Conservation (phyloP, 306 rosid genomes). For the Myrica gale region DNA sequence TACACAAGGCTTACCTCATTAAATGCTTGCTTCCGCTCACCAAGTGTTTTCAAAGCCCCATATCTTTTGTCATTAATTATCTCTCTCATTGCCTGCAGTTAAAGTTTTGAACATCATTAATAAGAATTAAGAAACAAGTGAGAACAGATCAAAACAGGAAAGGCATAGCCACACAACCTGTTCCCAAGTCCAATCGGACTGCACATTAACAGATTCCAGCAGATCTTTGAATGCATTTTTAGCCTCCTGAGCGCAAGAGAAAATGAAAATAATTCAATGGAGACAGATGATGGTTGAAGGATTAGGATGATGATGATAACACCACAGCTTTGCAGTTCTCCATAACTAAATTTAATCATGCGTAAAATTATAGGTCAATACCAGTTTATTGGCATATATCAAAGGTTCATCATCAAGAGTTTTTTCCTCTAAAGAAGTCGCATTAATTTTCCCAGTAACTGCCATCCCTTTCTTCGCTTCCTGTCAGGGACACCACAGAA, state of each 20-base stretch:
- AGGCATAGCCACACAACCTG: conserved; percentile 56
- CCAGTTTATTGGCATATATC: conserved; percentile 85
- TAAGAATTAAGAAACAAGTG: conserved; percentile 29
- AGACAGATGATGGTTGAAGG: background rate
- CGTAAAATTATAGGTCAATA: conserved; percentile 37
- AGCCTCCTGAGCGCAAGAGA: conserved; percentile 61
- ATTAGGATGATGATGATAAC: conserved; percentile 1
- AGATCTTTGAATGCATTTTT: conserved; percentile 91
- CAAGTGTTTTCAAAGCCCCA: conserved; percentile 87
- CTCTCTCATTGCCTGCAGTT: conserved; percentile 86
- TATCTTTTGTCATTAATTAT: conserved; percentile 89
- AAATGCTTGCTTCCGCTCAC: conserved; percentile 98
- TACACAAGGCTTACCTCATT: conserved; percentile 69
- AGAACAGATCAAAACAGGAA: conserved; percentile 14
- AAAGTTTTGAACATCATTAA: conserved; percentile 24
- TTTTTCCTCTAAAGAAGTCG: conserved; percentile 67
- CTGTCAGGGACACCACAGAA: conserved; percentile 45
- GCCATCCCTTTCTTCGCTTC: conserved; percentile 71
- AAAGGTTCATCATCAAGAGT: conserved; percentile 68
- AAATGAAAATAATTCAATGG: background rate
- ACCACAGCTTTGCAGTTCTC: conserved; percentile 10
- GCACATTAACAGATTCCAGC: conserved; percentile 84
- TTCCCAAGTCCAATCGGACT: conserved; percentile 99
- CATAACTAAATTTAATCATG: conserved; percentile 5
- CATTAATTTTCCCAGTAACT: conserved; percentile 65